Percentiles rank a stretch among this genome's conserved stretches.
Conservation (phyloP, 1,284 basidiomycete genomes). For the Sporisorium exsertum region DNA sequence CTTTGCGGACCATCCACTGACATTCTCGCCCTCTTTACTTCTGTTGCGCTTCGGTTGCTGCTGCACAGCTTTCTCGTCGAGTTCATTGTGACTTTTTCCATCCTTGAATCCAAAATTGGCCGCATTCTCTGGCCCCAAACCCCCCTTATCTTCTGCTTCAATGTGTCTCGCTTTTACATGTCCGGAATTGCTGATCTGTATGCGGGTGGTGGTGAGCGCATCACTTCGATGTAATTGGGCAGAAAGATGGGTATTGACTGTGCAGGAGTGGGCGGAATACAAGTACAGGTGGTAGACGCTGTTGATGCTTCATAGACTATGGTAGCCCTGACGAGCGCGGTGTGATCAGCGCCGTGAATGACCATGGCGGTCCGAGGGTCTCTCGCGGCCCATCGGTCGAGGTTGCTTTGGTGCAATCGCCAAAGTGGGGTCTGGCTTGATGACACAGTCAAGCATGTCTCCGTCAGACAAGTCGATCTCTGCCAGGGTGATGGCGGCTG, state of each 20-base stretch:
- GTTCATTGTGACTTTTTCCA: constrained; percentile 16
- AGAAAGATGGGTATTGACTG: constrained; percentile 5
- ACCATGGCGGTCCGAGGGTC: constrained; percentile 19
- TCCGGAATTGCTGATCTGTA: neutral
- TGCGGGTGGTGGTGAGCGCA: neutral
- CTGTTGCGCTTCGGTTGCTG: constrained; percentile 2
- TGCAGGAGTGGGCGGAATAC: neutral
- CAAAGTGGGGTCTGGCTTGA: constrained; percentile 41
- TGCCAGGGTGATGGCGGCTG: constrained; percentile 41
- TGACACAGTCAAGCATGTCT: constrained; percentile 52
- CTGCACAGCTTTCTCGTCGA: constrained; percentile 30
- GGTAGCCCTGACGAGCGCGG: no score
- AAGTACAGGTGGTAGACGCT: neutral
- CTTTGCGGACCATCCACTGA: constrained; percentile 14
- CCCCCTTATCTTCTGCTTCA: neutral
- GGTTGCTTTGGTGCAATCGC: constrained; percentile 18
- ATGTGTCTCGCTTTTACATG: neutral
- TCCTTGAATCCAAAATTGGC: constrained; percentile 32
- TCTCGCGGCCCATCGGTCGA: constrained; percentile 18
- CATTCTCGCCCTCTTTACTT: constrained; percentile 3
- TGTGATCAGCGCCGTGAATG: constrained; percentile 16
- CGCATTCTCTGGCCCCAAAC: constrained; percentile 16
- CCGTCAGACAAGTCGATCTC: constrained; percentile 36
- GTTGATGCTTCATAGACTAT: neutral
- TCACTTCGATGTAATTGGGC: neutral